These are phyloP conservation scores for Mycena kentingensis DNA, from an alignment of 768 basidiomycete species.

Conservation along the genomic window DNA sequence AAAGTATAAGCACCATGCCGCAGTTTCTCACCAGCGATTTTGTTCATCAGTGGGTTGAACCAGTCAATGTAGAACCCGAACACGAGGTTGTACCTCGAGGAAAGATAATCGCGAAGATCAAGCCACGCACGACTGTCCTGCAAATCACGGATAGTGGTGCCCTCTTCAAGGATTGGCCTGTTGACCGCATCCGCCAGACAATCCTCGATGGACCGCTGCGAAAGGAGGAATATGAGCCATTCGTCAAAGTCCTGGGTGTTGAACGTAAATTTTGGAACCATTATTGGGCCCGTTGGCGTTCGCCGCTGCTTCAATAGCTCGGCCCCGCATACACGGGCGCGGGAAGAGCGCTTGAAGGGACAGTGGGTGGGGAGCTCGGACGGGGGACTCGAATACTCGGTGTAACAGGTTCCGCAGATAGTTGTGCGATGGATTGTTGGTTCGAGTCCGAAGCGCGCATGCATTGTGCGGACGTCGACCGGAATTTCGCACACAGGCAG, in stretches of 20 bases:
- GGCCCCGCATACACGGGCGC: not conserved
- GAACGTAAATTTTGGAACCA: not conserved
- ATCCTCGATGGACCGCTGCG: slow-evolving; percentile 9
- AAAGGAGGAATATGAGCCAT: slow-evolving; percentile 12
- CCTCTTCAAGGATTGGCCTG: slow-evolving; percentile 6
- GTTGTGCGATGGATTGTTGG: slow-evolving; percentile 3
- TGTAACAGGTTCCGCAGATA: slow-evolving; percentile 7
- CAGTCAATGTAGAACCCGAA: not conserved
- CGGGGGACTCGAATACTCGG: not conserved
- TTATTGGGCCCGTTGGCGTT: not conserved
- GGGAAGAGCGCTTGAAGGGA: slow-evolving; percentile 5
- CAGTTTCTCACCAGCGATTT: slow-evolving; percentile 18
- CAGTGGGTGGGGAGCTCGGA: not conserved
- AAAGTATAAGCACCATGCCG: not conserved
- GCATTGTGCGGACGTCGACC: slow-evolving; percentile 5
- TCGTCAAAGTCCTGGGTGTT: slow-evolving; percentile 9
- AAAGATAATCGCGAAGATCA: not conserved
- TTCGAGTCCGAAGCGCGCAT: slow-evolving; percentile 2
- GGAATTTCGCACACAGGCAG: not conserved
- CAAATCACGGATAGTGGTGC: slow-evolving; percentile 7
- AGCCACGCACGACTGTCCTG: slow-evolving; percentile 19
- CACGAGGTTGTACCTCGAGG: not conserved
- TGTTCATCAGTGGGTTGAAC: slow-evolving; percentile 27
- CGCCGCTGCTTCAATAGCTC: not conserved
- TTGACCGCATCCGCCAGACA: slow-evolving; percentile 3